Evolutionary conservation across 2,329 filamentous ascomycete genomes (phyloP), one percentile per base, ranked within the genome.

Genomic region (Sarocladium strictum): DNA sequence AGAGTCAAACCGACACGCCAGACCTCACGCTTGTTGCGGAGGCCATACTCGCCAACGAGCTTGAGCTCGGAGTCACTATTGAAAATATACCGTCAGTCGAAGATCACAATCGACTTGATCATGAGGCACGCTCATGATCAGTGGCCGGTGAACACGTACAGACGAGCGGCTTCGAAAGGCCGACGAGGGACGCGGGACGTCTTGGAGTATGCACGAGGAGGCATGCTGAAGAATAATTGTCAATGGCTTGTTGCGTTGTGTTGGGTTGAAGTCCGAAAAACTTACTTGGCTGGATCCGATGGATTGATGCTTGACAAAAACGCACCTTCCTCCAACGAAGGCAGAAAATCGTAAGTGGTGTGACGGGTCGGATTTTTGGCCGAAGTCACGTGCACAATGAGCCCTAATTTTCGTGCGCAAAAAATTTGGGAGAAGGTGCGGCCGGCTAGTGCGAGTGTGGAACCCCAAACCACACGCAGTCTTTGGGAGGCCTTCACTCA

Each of bases 11-110:
- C 87, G 80, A 99, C 94, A 80, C 94, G 91, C 94, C 94, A 99
- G 75, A 99, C 94, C 85, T 99, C 94, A 84, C 94, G 93, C 91
- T 99, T 99, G 86, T 99, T 99, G 81, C 92, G 90, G 71, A 99
- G 90, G 81, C 94, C 94, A 85, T 95, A 99, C 84, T 99, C 94
- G 80, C 94, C 94, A 72, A 99, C 93, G 79, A 94, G 88, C 89
- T 99, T 99, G 79, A 99, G 82, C 84, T 99, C 94, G 73, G 92
- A 90, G 84, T 99, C 94, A 83, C 94, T 97, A 82, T 73, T 15
- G 69, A 66, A 65, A 64, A 69, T 62, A 73, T 71, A 32, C 11
- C 70, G 81, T 89, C 84, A 88, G 87, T 89, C 79, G 81, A 66
- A 65, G 64, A 76, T 84, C 80, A 85, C 83, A 85, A 83, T 83